These are phyloP conservation scores for Agrostemma githago DNA, from an alignment of 148 eudicot species.

Conservation along the genomic window DNA sequence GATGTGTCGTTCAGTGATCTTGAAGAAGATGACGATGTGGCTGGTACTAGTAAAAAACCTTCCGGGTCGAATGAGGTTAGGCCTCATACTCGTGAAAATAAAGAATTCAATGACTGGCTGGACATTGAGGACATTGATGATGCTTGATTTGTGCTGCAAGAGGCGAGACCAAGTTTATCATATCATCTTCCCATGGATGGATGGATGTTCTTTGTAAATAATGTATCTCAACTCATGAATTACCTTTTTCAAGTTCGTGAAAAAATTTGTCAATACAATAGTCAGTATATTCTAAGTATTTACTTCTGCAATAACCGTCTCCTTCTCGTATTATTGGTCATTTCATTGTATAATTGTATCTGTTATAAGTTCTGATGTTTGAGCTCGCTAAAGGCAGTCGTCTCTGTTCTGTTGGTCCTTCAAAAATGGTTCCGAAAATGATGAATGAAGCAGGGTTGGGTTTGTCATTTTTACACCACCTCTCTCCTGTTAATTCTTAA, in stretches of 20 bases:
- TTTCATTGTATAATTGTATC: neutral
- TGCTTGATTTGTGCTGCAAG: conserved; percentile 28
- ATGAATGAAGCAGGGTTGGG: no score
- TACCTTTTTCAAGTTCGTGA: conserved; percentile 1
- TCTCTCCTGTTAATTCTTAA: no score
- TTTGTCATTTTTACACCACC: no score
- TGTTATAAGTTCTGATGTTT: neutral
- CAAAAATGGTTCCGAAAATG: no score
- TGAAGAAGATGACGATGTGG: conserved; percentile 77
- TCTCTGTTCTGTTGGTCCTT: neutral
- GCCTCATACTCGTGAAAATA: conserved; percentile 26
- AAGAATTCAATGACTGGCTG: conserved; percentile 60
- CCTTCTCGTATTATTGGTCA: neutral
- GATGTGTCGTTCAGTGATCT: conserved; percentile 92
- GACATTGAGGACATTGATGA: conserved; percentile 53
- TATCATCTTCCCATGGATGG: neutral
- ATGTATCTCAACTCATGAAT: conserved; percentile 11
- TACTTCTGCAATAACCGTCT: neutral
- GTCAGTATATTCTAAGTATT: neutral
- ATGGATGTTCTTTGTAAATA: conserved; percentile 24
- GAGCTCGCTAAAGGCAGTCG: neutral
- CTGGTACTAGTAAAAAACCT: conserved; percentile 29
- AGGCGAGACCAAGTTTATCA: neutral
- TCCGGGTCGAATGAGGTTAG: conserved; percentile 31
- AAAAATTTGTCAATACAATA: conserved; percentile 19